phyloP scores from a whole-genome alignment of 192 early-diverging fungal genomes.

The Phlyctochytrium bullatum region DNA sequence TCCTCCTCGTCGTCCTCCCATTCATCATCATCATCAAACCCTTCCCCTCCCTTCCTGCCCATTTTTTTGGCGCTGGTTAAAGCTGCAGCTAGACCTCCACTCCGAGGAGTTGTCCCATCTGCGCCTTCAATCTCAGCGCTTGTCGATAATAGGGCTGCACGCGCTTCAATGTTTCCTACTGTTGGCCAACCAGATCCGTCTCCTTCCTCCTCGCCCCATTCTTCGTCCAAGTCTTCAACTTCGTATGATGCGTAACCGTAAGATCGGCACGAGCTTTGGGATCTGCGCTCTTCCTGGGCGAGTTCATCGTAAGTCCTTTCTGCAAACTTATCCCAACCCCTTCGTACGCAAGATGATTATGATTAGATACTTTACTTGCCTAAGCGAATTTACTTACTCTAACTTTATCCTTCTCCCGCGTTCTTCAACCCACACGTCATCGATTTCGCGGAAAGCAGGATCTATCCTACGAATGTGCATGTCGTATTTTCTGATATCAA shows the following conservation, averaged over 20 bases:
- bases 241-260: not conserved
- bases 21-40: slow-evolving; percentile 11
- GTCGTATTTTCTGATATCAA: slow-evolving; percentile 61
- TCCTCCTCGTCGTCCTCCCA: not conserved
- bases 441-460: slow-evolving; percentile 52
- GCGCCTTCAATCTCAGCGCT: not conserved
- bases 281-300: slow-evolving; percentile 42
- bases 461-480: slow-evolving; percentile 50
- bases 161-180: not conserved
- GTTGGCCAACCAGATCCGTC: not conserved
- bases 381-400: slow-evolving; percentile 33
- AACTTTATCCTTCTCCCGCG: slow-evolving; percentile 34
- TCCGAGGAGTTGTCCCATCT: not conserved
- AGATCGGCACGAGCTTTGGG: slow-evolving; percentile 3
- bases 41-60: slow-evolving; percentile 13
- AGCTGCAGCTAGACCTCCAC: not conserved
- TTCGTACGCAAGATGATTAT: slow-evolving; percentile 7
- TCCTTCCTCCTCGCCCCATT: not conserved
- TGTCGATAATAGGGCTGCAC: not conserved
- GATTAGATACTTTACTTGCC: not conserved
- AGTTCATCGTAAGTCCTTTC: slow-evolving; percentile 53
- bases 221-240: slow-evolving; percentile 1
- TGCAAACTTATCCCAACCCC: slow-evolving; percentile 65
- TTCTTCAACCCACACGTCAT: slow-evolving; percentile 46
- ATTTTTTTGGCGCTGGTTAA: slow-evolving; percentile 14